Percentiles rank a stretch among this genome's conserved stretches.
Evolutionary conservation across 257 asterid species (phyloP).

Genomic region (Salvia splendens): DNA sequence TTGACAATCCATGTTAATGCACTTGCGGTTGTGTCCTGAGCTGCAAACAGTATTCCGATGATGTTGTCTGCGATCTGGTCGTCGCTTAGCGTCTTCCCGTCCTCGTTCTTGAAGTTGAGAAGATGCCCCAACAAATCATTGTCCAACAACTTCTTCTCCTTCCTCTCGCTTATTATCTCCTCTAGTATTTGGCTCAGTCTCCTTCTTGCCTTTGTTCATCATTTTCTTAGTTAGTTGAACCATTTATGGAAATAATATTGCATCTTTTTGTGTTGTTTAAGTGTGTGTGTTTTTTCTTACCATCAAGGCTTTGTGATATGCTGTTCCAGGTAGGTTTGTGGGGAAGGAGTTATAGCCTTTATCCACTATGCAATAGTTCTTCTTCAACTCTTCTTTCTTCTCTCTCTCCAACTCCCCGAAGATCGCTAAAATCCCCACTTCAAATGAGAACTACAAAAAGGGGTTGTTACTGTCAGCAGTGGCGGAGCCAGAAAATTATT

Average conservation of each 20-base stretch:
- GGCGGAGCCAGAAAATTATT: too few species aligned
- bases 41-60: conserved; percentile 88
- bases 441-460: conserved; percentile 54
- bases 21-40: conserved; percentile 92
- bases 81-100: conserved; percentile 43
- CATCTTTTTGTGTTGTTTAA: neutral
- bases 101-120: conserved; percentile 51
- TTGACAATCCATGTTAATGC: conserved; percentile 88
- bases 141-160: conserved; percentile 45
- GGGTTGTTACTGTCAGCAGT: too few species aligned
- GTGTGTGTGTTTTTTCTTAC: conserved; percentile 27
- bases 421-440: conserved; percentile 76
- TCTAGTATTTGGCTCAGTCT: conserved; percentile 55
- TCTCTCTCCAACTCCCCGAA: conserved; percentile 63
- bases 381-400: conserved; percentile 55
- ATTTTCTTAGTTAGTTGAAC: neutral
- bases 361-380: conserved; percentile 65
- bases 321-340: conserved; percentile 74
- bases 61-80: conserved; percentile 81
- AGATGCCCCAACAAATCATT: conserved; percentile 56
- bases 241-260: too few species aligned
- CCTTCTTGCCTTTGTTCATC: conserved; percentile 60
- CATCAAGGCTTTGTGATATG: conserved; percentile 65
- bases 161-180: conserved; percentile 57
- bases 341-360: conserved; percentile 93